Percentiles rank a stretch among this genome's conserved stretches.
Conservation (phyloP, 441 rosid species). For the Metrosideros polymorpha region DNA sequence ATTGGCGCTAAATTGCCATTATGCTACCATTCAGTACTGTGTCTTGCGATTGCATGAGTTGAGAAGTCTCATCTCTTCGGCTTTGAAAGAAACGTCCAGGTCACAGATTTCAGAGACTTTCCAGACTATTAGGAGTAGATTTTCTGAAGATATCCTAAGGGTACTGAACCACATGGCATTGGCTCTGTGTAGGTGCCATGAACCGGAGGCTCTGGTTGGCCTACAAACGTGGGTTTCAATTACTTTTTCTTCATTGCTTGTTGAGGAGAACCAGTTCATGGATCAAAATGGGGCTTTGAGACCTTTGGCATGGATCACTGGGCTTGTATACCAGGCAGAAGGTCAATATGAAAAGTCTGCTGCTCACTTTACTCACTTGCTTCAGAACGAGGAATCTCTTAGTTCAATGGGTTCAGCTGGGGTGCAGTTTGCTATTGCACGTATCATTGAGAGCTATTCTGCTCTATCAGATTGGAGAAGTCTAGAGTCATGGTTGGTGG, state of each 20-base stretch:
- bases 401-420: constrained; percentile 87
- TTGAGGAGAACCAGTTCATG: constrained; percentile 49
- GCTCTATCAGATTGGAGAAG: constrained; percentile 94
- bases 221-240: constrained; percentile 72
- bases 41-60: constrained; percentile 83
- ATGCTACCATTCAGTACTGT: constrained; percentile 84
- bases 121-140: constrained; percentile 40
- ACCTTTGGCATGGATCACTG: constrained; percentile 74
- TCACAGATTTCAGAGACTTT: constrained; percentile 50
- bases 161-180: constrained; percentile 67
- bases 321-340: constrained; percentile 84
- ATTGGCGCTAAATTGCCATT: constrained; percentile 81
- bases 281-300: constrained; percentile 28
- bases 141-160: constrained; percentile 59
- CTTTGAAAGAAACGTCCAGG: constrained; percentile 69
- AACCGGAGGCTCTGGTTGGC: constrained; percentile 77
- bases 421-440: constrained; percentile 78
- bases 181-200: constrained; percentile 72
- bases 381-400: constrained; percentile 74
- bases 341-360: constrained; percentile 88
- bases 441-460: constrained; percentile 86
- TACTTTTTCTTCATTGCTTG: constrained; percentile 63
- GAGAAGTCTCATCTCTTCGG: constrained; percentile 36
- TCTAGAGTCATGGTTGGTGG: constrained; percentile 78
- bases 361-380: constrained; percentile 72